A percentile compares a stretch with the other conserved stretches of the same genome.
These are phyloP conservation scores for Sugiyamaella marilandica DNA, from an alignment of 805 yeast species.

Conservation along the genomic window DNA sequence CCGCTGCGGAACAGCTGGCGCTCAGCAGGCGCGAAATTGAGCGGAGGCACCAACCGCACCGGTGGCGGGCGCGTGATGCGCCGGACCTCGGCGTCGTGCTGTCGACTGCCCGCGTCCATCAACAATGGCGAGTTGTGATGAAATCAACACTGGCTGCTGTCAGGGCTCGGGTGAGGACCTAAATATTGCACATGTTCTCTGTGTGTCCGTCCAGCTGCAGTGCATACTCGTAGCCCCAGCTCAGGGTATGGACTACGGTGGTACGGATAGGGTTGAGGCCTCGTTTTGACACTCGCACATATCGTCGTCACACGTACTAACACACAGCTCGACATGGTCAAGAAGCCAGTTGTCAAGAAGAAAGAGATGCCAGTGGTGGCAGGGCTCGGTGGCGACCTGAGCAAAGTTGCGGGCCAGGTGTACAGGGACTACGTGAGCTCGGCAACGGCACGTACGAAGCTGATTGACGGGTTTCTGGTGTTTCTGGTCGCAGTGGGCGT, in stretches of 20 bases:
- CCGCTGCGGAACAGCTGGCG: slow-evolving; percentile 82
- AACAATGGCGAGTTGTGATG: no score
- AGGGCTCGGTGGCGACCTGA: slow-evolving; percentile 11
- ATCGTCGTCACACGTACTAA: not conserved
- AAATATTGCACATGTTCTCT: not conserved
- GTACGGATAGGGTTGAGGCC: not conserved
- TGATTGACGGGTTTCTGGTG: slow-evolving; percentile 72
- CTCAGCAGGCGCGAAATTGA: slow-evolving; percentile 94
- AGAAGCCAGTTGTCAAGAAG: slow-evolving; percentile 12
- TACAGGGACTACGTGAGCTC: slow-evolving; percentile 24
- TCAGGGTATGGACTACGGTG: not conserved
- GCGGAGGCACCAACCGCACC: slow-evolving; percentile 64
- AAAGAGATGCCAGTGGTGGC: slow-evolving; percentile 4
- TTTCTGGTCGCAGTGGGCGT: slow-evolving; percentile 72
- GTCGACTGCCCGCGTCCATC: not conserved
- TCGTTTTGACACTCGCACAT: not conserved
- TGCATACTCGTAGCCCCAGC: not conserved
- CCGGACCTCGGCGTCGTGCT: not conserved
- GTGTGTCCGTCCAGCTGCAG: not conserved
- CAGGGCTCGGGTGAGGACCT: no score
- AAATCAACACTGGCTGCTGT: no score
- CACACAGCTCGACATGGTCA: slow-evolving; percentile 5
- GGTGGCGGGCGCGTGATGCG: slow-evolving; percentile 18
- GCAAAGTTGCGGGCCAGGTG: slow-evolving; percentile 15
- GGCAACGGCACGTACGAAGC: slow-evolving; percentile 36